Conservation (phyloP, 1,284 basidiomycete species). For the Boletellus deceptivus region DNA sequence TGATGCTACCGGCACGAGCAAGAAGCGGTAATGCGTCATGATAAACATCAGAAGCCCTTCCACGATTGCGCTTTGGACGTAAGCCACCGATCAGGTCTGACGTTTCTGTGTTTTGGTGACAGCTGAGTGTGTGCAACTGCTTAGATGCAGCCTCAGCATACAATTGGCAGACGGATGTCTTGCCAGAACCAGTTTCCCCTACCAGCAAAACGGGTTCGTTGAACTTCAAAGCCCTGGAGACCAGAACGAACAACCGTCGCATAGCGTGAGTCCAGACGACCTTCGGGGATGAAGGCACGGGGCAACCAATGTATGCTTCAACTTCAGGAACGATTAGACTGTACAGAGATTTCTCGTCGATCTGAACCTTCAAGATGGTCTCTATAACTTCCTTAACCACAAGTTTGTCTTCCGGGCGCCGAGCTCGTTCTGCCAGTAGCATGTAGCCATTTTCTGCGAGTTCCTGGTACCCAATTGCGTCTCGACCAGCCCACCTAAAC, state of each 20-base stretch:
- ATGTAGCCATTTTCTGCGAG: constrained; percentile 97
- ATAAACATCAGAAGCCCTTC: constrained; percentile 44
- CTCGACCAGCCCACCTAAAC: constrained; percentile 95
- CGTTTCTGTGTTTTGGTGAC: constrained; percentile 99
- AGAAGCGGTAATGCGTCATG: constrained; percentile 45
- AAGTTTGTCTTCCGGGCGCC: constrained; percentile 81
- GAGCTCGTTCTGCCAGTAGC: constrained; percentile 91
- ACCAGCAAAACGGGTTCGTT: constrained; percentile 98
- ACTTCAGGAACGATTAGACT: constrained; percentile 53
- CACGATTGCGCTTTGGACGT: constrained; percentile 87
- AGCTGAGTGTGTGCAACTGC: constrained; percentile 80
- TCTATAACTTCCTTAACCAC: constrained; percentile 95
- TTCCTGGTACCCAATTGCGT: constrained; percentile 87
- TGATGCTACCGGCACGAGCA: constrained; percentile 39
- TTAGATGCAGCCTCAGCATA: constrained; percentile 71
- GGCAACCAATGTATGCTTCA: constrained; percentile 52
- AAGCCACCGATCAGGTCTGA: constrained; percentile 95
- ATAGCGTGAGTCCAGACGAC: constrained; percentile 94
- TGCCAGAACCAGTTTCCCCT: constrained; percentile 96
- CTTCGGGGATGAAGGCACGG: constrained; percentile 47
- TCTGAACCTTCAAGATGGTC: constrained; percentile 83
- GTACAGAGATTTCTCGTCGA: constrained; percentile 76
- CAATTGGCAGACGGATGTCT: constrained; percentile 95
- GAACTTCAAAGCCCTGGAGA: constrained; percentile 81
- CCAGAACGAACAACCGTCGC: constrained; percentile 85